phyloP scores from a whole-genome alignment of 1,284 basidiomycete genomes.

The Puccinia coronata region DNA sequence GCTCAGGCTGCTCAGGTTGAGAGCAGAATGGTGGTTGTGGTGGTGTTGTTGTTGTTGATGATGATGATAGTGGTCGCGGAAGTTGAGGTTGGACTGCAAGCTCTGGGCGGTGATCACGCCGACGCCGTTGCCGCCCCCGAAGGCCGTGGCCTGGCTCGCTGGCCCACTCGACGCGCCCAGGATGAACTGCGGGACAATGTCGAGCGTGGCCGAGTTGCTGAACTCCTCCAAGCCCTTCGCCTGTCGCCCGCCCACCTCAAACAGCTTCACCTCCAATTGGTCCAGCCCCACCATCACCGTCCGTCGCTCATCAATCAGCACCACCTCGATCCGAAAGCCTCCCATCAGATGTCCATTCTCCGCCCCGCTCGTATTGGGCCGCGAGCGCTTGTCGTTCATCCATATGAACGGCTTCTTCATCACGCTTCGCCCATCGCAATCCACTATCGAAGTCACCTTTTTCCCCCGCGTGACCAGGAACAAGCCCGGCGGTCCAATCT shows the following conservation, averaged over 20 bases:
- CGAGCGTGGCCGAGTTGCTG: conserved; percentile 34
- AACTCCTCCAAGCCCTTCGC: conserved; percentile 47
- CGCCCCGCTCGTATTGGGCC: conserved; percentile 71
- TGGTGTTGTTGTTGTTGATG: too few species aligned
- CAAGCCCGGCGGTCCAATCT: conserved; percentile 79
- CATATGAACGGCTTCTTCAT: conserved; percentile 74
- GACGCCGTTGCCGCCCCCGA: conserved; percentile 14
- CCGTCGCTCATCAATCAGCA: conserved; percentile 27
- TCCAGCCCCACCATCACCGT: conserved; percentile 41
- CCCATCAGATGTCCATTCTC: conserved; percentile 54
- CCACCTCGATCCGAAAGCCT: conserved; percentile 54
- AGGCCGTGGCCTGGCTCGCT: neutral
- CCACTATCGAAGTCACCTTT: conserved; percentile 78
- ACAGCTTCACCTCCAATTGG: conserved; percentile 33
- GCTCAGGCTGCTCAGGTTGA: conserved; percentile 14
- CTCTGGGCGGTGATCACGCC: conserved; percentile 29
- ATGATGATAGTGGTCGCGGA: neutral
- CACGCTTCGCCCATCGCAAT: conserved; percentile 75
- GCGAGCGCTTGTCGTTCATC: conserved; percentile 65
- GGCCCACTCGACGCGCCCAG: neutral
- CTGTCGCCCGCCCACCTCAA: conserved; percentile 37
- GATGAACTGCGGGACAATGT: conserved; percentile 39
- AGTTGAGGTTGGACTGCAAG: neutral
- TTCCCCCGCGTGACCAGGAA: conserved; percentile 82
- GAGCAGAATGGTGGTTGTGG: neutral